Evolutionary conservation across 2,329 filamentous ascomycete species (phyloP).

Genomic region (Exophiala xenobiotica): DNA sequence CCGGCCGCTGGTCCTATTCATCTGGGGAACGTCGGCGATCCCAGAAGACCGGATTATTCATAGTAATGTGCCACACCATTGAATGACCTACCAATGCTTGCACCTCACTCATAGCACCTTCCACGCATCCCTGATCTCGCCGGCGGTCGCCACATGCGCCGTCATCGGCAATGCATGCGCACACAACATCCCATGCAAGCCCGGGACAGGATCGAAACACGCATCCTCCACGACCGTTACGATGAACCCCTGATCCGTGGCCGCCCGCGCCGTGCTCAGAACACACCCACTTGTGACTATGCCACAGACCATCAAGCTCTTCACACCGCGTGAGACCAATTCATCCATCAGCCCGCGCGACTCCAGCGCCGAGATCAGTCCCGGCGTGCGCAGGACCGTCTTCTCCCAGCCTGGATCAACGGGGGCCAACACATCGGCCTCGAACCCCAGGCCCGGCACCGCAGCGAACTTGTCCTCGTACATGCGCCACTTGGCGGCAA

Average conservation of each 20-base stretch:
- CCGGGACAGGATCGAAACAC: slow-evolving; percentile 30
- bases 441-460: slow-evolving; percentile 16
- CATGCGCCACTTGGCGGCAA: slow-evolving; percentile 12
- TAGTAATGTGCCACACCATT: too few species aligned
- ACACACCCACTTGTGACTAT: slow-evolving; percentile 30
- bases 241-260: slow-evolving; percentile 32
- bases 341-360: slow-evolving; percentile 31
- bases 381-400: slow-evolving; percentile 29
- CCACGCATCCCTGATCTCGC: slow-evolving; percentile 14
- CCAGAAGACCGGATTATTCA: too few species aligned
- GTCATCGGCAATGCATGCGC: slow-evolving; percentile 11
- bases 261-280: slow-evolving; percentile 32
- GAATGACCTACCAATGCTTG: too few species aligned
- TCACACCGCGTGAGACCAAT: slow-evolving; percentile 25
- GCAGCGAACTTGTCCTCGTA: slow-evolving; percentile 18
- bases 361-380: slow-evolving; percentile 33
- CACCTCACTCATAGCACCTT: slow-evolving; percentile 1
- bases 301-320: slow-evolving; percentile 20
- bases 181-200: slow-evolving; percentile 24
- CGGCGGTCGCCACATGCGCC: slow-evolving; percentile 16
- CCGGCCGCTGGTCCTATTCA: too few species aligned
- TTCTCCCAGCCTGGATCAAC: slow-evolving; percentile 20
- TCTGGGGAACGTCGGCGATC: too few species aligned
- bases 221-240: slow-evolving; percentile 33
- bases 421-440: slow-evolving; percentile 24